Conservation (phyloP, 495 filamentous ascomycete genomes). For the Bryoglossum gracile region DNA sequence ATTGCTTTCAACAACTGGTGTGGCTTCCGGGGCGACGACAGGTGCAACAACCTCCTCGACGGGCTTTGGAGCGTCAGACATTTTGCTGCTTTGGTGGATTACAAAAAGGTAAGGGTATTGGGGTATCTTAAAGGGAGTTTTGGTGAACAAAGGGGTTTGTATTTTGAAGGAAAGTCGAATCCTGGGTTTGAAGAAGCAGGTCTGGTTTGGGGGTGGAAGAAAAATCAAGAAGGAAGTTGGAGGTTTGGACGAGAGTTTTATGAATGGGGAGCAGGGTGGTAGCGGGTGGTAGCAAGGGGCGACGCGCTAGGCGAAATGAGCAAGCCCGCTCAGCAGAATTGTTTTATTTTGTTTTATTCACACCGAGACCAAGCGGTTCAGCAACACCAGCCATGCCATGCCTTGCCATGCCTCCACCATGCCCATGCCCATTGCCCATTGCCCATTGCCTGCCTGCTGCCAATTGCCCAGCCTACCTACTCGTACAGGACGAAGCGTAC, state of each 20-base stretch:
- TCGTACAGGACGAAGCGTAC: no score
- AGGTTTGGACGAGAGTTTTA: background rate
- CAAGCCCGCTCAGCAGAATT: conserved; percentile 1
- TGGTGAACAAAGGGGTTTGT: background rate
- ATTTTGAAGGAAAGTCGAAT: background rate
- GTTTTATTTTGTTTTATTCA: no score
- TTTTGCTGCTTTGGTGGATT: conserved; percentile 1
- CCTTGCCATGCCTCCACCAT: no score
- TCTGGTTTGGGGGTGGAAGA: background rate
- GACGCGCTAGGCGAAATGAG: conserved; percentile 1
- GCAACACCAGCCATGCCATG: no score
- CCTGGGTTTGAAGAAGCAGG: background rate
- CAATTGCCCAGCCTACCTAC: no score
- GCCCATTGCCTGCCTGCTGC: no score
- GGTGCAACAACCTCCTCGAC: conserved; percentile 34
- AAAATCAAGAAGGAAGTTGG: background rate
- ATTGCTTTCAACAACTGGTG: conserved; percentile 43
- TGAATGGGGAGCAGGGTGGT: conserved; percentile 2
- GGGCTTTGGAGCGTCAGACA: conserved; percentile 25
- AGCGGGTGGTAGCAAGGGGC: conserved; percentile 2
- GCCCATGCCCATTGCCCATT: no score
- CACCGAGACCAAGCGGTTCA: no score
- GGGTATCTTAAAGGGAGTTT: no score
- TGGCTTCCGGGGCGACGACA: conserved; percentile 37
- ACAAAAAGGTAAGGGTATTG: no score